phyloP scores from a whole-genome alignment of 2,329 filamentous ascomycete species.

The Beauveria sp. region DNA sequence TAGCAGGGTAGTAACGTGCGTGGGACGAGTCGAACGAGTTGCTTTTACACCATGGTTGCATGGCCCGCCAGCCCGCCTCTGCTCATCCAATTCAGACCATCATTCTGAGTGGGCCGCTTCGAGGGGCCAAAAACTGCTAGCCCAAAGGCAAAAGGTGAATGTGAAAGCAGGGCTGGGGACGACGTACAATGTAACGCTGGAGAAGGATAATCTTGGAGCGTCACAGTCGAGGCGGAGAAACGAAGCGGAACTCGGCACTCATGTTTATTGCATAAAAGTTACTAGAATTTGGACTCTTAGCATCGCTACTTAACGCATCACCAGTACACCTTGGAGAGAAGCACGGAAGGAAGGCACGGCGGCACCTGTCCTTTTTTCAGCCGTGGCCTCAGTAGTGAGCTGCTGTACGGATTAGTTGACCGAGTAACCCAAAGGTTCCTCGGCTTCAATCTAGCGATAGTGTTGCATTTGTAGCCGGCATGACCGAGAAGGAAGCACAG shows the following conservation, averaged over 20 bases:
- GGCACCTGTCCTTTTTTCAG: too few species aligned
- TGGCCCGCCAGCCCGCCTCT: neutral
- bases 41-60: too few species aligned
- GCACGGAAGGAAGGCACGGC: neutral
- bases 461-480: too few species aligned
- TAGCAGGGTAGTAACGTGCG: neutral
- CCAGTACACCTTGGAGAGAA: neutral
- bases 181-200: neutral
- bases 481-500: too few species aligned
- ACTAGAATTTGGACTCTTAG: neutral
- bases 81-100: neutral
- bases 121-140: neutral
- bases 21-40: too few species aligned
- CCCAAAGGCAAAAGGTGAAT: neutral
- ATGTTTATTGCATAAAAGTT: neutral
- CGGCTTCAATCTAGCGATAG: too few species aligned
- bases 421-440: too few species aligned
- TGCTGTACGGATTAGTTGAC: neutral
- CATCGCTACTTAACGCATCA: neutral
- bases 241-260: neutral
- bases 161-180: neutral
- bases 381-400: neutral
- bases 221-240: conserved; percentile 1
- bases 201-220: neutral
- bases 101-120: neutral